Evolutionary conservation across 169 alveolate species (phyloP).

Genomic region (Plasmodium berghei): DNA sequence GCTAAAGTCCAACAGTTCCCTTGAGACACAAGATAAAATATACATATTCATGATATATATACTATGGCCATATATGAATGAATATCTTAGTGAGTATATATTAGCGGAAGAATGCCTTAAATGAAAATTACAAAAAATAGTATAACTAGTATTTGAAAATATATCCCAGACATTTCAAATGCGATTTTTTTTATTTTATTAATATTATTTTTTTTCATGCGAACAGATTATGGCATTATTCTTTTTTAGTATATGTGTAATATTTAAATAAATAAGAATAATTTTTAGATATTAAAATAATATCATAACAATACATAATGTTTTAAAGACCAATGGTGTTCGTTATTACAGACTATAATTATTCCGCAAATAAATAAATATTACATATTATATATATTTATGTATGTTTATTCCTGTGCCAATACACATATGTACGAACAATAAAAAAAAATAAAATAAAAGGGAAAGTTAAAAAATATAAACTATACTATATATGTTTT

Average conservation of each 20-base stretch:
- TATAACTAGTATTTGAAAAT: too few relatives aligned
- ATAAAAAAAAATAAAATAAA: constrained; percentile 4
- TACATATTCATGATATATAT: too few relatives aligned
- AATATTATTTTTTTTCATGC: background rate
- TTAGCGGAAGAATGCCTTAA: too few relatives aligned
- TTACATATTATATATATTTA: constrained; percentile 1
- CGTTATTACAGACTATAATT: background rate
- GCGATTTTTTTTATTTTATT: background rate
- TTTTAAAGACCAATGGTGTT: constrained; percentile 11
- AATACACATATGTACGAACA: constrained; percentile 1
- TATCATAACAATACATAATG: constrained; percentile 11
- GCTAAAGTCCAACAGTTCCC: too few relatives aligned
- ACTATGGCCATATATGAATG: too few relatives aligned
- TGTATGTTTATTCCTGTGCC: constrained; percentile 2
- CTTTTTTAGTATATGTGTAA: background rate
- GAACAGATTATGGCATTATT: background rate
- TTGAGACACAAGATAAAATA: too few relatives aligned
- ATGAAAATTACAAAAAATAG: too few relatives aligned
- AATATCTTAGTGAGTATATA: too few relatives aligned
- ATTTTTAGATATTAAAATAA: background rate
- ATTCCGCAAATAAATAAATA: constrained; percentile 7
- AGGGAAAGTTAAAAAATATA: background rate
- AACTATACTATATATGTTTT: background rate
- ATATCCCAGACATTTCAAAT: too few relatives aligned
- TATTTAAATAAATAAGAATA: background rate